Percentiles rank a stretch among this genome's conserved stretches.
phyloP scores from a whole-genome alignment of 2,329 filamentous ascomycete genomes.

The Amylocarpus encephaloides region DNA sequence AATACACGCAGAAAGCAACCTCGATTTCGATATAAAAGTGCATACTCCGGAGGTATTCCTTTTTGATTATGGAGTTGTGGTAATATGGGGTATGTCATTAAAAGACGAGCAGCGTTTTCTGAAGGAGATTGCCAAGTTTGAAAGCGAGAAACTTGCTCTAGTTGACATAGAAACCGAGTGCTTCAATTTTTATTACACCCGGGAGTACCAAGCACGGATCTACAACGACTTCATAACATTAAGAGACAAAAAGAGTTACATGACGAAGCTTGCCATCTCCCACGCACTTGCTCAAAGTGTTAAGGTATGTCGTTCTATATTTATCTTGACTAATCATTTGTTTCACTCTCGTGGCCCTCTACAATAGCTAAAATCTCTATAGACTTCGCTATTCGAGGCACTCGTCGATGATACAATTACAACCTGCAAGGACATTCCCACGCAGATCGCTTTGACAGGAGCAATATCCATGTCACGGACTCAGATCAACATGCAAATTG shows the following conservation, averaged over 20 bases:
- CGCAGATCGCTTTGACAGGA: constrained; percentile 86
- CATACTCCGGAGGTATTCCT: constrained; percentile 93
- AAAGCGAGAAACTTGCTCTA: constrained; percentile 77
- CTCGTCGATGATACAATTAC: constrained; percentile 91
- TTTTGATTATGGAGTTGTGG: constrained; percentile 95
- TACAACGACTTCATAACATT: constrained; percentile 99
- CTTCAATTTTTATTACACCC: constrained; percentile 99
- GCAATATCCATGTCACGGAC: constrained; percentile 82
- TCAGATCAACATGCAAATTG: constrained; percentile 99
- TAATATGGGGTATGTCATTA: constrained; percentile 97
- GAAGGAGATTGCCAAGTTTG: constrained; percentile 91
- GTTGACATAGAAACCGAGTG: constrained; percentile 93
- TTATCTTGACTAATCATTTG: background rate
- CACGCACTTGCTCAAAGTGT: constrained; percentile 94
- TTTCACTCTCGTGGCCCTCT: background rate
- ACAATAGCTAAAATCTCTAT: background rate
- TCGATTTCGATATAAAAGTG: constrained; percentile 79
- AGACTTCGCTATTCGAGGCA: constrained; percentile 94
- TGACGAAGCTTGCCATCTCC: constrained; percentile 95
- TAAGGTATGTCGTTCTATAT: constrained; percentile 50
- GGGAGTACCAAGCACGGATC: constrained; percentile 95
- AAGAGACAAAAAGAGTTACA: constrained; percentile 90
- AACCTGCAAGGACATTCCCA: constrained; percentile 85
- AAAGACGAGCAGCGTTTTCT: constrained; percentile 84
- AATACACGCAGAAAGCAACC: constrained; percentile 35